Base-by-base conservation (phyloP, 2,329 filamentous ascomycete genomes). In the Fusarium buharicum region DNA sequence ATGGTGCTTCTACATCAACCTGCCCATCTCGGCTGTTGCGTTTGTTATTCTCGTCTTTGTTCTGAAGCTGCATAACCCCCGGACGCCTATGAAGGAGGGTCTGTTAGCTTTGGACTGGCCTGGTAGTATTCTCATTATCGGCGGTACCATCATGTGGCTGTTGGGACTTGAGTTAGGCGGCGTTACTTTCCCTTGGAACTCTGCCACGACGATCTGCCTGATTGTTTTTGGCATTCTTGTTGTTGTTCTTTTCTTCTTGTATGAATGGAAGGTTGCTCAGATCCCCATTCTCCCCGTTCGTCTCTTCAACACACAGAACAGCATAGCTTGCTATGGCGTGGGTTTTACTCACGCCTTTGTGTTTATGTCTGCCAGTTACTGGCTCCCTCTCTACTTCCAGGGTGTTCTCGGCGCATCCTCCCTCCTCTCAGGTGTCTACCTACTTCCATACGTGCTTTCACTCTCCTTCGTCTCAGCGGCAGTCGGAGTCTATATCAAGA, bases 101-200 rank as follows among this genome's bases (percentile, higher is more conserved):
- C 76, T 92, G 6, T 81, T 84, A 28, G 88, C 88, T 16, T 80
- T 87, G 40, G 85, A 87, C 74, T 87, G 84, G 84, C 60, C 79
- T 0, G 84, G 84, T 31, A 83, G 79, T 53, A 13, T 82, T 5
- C 75, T 83, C 27, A 86, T 96, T 72, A 84, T 93, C 20, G 90
- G 90, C 37, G 91, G 89, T 17, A 93, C 91, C 0, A 80, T 96
- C 17, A 94, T 96, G 91, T 82, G 96, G 64, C 85, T 97, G 4
- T 86, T 97, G 37, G 93, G 92, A 1, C 84, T 97, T 11, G 90
- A 96, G 71, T 92, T 94, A 60, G 93, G 93, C 50, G 93, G 92
- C 44, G 84, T 92, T 47, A 81, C 82, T 18, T 86, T 85, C 62
- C 89, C 93, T 1, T 96, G 92, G 92, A 76, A 78, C 48, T 93